Evolutionary conservation across 208 protist genomes (phyloP), one percentile per base, ranked within the genome.

Genomic region (Balamuthia mandrillaris): DNA sequence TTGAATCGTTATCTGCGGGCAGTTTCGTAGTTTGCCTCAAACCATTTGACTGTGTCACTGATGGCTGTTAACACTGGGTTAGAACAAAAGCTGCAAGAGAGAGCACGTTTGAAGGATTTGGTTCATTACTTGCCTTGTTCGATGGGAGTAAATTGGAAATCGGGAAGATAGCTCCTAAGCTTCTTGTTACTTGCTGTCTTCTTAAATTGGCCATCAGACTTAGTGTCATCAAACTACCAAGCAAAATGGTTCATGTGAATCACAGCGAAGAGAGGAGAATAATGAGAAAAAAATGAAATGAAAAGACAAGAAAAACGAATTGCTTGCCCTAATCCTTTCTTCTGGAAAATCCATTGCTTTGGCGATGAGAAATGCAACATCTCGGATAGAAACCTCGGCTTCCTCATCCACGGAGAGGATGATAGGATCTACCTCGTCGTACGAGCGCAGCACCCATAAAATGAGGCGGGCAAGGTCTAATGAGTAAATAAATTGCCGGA

Each of bases 401-500:
- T 92, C 88, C 75, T 97, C 95, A 61, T 87, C 92, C 21, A 96
- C 95, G 16, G 93, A 95, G 31, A 98, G 90, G 78, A 97, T 97
- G 49, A 97, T 95, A 39, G 96, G 95, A 27, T 96, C 90, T 27
- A 88, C 45, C 12, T 95, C 91, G 3, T 90, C 56, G 78, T 97
- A 96, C 27, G 95, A 87, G 31, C 90, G 89, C 75, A 72, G 31
- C 5, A 54, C 63, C 94, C 93, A 97, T 29, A 95, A 78, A 63
- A 97, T 91, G 29, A 97, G 82, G 68, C 89, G 81, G 4, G 91
- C 95, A 16, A 97, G 84, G 79, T 97, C 94, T 29, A 92, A 47
- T 51, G 88, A 93, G 86, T 94, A 97, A 79, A 97, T 97, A 84
- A 98, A 98, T 88, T 98, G 96, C 51, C 96, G 86, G 24, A 98